These are phyloP conservation scores for Tricholoma terreum DNA, from an alignment of 768 basidiomycete genomes.

Conservation along the genomic window DNA sequence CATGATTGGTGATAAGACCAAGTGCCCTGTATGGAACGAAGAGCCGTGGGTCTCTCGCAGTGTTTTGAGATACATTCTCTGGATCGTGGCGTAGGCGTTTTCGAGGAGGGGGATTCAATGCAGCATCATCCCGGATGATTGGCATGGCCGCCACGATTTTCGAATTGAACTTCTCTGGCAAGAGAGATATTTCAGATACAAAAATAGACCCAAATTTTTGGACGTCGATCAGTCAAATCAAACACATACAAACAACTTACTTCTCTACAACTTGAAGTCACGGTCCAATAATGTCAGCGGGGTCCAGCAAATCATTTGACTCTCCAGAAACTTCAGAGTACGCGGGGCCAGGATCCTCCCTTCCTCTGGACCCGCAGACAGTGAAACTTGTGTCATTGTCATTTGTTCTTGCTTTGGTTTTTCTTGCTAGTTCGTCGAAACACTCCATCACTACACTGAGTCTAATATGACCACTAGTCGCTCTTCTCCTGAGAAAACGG, in stretches of 20 bases:
- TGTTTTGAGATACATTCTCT: constrained; percentile 13
- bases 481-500: constrained; percentile 41
- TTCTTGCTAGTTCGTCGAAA: constrained; percentile 8
- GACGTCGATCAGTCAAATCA: neutral
- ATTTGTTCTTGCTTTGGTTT: constrained; percentile 9
- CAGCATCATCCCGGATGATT: constrained; percentile 15
- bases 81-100: constrained; percentile 46
- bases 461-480: constrained; percentile 29
- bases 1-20: constrained; percentile 89
- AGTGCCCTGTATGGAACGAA: constrained; percentile 95
- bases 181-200: too few relatives aligned
- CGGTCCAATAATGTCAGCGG: neutral
- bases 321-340: neutral
- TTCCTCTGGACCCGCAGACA: neutral
- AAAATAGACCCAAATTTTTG: too few relatives aligned
- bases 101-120: constrained; percentile 40
- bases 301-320: neutral
- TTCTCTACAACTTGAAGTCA: neutral
- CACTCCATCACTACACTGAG: neutral
- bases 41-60: constrained; percentile 44
- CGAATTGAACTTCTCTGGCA: neutral
- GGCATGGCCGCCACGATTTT: neutral
- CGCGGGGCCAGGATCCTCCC: neutral
- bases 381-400: constrained; percentile 7
- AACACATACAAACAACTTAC: neutral